Evolutionary conservation across 495 filamentous ascomycete genomes (phyloP).

Genomic region (Bryoglossum gracile): DNA sequence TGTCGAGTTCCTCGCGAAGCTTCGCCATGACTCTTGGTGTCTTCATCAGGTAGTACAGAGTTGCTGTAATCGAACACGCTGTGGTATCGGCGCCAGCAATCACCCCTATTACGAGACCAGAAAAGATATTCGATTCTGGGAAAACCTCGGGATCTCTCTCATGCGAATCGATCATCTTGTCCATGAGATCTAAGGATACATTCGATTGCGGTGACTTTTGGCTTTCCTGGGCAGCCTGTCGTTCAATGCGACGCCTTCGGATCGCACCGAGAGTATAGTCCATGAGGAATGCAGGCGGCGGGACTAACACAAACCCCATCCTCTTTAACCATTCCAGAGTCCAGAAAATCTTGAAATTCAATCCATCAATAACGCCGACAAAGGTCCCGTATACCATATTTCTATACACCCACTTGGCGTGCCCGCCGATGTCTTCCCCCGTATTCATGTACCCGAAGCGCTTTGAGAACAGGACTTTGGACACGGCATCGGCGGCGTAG

Average conservation of each 20-base stretch:
- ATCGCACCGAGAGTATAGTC: background rate
- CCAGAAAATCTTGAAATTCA: background rate
- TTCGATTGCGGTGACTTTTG: background rate
- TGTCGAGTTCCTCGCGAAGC: background rate
- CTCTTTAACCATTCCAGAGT: background rate
- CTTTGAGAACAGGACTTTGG: background rate
- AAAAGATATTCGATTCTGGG: background rate
- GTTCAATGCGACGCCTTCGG: background rate
- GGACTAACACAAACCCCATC: background rate
- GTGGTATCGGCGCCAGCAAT: constrained; percentile 54
- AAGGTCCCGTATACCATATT: background rate
- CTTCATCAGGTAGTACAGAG: constrained; percentile 48
- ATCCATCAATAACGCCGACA: background rate
- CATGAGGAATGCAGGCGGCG: background rate
- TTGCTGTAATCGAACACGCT: constrained; percentile 38
- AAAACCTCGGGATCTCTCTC: background rate
- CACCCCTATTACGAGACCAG: background rate
- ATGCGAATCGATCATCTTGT: background rate
- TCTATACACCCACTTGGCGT: background rate
- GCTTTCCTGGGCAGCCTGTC: background rate
- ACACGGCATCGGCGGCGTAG: background rate
- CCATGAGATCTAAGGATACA: background rate
- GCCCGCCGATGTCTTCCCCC: background rate
- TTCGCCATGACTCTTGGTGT: constrained; percentile 33
- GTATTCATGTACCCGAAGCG: background rate